These are phyloP conservation scores for Neltuma alba DNA, from an alignment of 306 rosid genomes.

Conservation along the genomic window DNA sequence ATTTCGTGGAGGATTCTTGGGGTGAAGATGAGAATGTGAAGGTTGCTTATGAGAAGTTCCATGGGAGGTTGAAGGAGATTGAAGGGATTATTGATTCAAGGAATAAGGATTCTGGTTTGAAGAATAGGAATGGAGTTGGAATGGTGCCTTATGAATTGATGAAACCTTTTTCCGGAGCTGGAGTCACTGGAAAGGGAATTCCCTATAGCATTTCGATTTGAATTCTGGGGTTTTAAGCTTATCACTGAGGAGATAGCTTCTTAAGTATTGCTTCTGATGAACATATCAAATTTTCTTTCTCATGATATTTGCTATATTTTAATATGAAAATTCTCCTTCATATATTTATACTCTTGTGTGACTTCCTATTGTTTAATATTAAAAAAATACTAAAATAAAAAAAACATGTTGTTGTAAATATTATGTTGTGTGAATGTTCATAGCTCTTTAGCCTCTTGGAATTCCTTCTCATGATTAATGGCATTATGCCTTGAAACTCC, in stretches of 20 bases:
- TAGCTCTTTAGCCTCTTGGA: too few species aligned
- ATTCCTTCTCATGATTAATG: too few species aligned
- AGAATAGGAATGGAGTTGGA: slow-evolving; percentile 50
- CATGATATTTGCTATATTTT: neutral
- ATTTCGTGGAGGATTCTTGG: slow-evolving; percentile 40
- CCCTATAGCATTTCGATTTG: slow-evolving; percentile 50
- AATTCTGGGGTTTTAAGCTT: neutral
- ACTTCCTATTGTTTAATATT: too few species aligned
- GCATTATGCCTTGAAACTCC: too few species aligned
- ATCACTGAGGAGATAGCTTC: neutral
- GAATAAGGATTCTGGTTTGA: slow-evolving; percentile 33
- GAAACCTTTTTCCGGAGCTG: slow-evolving; percentile 55
- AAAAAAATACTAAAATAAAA: too few species aligned
- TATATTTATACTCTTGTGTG: too few species aligned
- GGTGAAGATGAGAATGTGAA: slow-evolving; percentile 36
- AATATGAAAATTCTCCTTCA: neutral
- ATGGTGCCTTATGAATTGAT: slow-evolving; percentile 48
- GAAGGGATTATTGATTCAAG: slow-evolving; percentile 49
- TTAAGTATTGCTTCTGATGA: too few species aligned
- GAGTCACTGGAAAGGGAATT: slow-evolving; percentile 52
- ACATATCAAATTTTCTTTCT: neutral
- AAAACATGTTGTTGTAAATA: too few species aligned
- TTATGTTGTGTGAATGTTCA: too few species aligned
- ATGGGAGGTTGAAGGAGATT: slow-evolving; percentile 36
- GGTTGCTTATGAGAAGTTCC: slow-evolving; percentile 39